phyloP scores from a whole-genome alignment of 306 rosid genomes.

The Sphenostylis stenocarpa region DNA sequence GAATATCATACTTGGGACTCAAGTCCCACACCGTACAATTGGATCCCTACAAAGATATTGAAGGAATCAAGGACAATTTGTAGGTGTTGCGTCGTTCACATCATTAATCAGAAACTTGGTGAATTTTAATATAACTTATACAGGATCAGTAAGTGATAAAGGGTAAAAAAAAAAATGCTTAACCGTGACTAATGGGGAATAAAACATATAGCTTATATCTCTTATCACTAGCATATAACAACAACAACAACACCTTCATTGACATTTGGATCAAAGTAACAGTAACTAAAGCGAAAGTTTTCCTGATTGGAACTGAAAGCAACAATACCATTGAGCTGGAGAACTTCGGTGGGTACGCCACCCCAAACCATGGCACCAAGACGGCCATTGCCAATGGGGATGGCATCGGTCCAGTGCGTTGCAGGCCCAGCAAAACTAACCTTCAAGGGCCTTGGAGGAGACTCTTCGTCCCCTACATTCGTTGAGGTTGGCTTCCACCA shows the following conservation, averaged over 20 bases:
- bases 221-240: neutral
- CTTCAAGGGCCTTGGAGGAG: slow-evolving; percentile 57
- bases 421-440: slow-evolving; percentile 67
- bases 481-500: slow-evolving; percentile 54
- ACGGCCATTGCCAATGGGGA: slow-evolving; percentile 91
- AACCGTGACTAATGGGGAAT: neutral
- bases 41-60: slow-evolving; percentile 17
- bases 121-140: neutral
- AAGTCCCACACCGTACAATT: neutral
- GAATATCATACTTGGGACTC: neutral
- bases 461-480: slow-evolving; percentile 24
- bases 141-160: neutral
- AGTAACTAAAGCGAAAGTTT: neutral
- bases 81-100: neutral
- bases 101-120: neutral
- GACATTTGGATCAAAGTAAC: neutral
- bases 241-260: neutral
- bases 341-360: slow-evolving; percentile 65
- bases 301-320: neutral
- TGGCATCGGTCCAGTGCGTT: slow-evolving; percentile 77
- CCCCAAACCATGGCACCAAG: slow-evolving; percentile 98
- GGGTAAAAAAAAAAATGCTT: neutral
- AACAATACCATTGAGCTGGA: slow-evolving; percentile 80
- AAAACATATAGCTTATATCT: neutral
- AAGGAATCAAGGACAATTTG: slow-evolving; percentile 6